Conservation (phyloP, 768 basidiomycete species). For the Leccinum rimulosum region DNA sequence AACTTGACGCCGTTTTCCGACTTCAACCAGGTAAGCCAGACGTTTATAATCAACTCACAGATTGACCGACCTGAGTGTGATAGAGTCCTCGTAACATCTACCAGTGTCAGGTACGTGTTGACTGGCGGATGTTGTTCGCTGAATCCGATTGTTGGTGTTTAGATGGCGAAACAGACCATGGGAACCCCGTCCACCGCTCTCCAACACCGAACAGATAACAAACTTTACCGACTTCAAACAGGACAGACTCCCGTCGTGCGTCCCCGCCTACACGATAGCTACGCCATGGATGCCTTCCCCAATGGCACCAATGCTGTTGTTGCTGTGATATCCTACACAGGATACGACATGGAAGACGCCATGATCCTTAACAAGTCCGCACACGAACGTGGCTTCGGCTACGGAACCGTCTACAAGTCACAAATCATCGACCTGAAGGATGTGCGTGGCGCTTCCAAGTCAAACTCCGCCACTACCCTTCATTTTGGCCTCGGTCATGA, state of each 20-base stretch:
- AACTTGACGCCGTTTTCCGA: constrained; percentile 99
- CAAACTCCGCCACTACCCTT: constrained; percentile 56
- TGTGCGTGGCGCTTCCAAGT: constrained; percentile 62
- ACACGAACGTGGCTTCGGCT: constrained; percentile 95
- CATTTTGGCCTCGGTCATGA: constrained; percentile 90
- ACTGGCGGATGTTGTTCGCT: not conserved
- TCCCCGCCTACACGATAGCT: constrained; percentile 85
- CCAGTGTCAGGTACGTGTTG: constrained; percentile 73
- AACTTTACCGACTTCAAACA: constrained; percentile 92
- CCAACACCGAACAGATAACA: constrained; percentile 94
- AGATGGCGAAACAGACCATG: constrained; percentile 99
- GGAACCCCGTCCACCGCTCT: constrained; percentile 94
- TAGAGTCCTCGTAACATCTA: constrained; percentile 90
- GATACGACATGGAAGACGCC: constrained; percentile 99
- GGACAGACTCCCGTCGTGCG: constrained; percentile 96
- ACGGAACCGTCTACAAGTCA: constrained; percentile 95
- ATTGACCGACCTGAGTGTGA: constrained; percentile 3
- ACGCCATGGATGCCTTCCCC: constrained; percentile 98
- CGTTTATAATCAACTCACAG: not conserved
- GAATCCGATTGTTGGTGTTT: constrained; percentile 14
- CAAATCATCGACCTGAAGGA: constrained; percentile 89
- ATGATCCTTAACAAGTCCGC: constrained; percentile 99
- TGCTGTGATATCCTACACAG: constrained; percentile 99
- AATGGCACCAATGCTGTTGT: constrained; percentile 98
- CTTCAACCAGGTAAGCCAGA: constrained; percentile 83